These are phyloP conservation scores for Fusarium vanettenii DNA, from an alignment of 2,329 filamentous ascomycete species.

Conservation along the genomic window DNA sequence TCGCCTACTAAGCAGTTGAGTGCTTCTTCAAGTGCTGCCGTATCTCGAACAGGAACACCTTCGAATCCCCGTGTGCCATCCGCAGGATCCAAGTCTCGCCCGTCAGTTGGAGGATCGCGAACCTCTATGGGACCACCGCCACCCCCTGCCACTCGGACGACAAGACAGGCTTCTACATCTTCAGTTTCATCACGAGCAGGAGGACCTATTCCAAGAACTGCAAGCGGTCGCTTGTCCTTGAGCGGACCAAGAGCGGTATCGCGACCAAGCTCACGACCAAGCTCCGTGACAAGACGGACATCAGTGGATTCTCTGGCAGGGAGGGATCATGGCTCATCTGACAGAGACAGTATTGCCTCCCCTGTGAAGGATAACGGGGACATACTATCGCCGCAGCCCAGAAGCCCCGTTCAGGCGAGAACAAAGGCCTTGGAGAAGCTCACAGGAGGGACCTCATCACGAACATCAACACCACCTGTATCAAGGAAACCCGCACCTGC, in stretches of 20 bases:
- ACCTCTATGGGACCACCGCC: slow-evolving; percentile 77
- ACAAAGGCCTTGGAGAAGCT: slow-evolving; percentile 65
- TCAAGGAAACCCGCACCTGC: slow-evolving; percentile 46
- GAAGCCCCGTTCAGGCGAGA: slow-evolving; percentile 62
- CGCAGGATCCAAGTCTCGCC: slow-evolving; percentile 62
- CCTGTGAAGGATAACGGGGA: slow-evolving; percentile 65
- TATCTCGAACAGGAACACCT: slow-evolving; percentile 74
- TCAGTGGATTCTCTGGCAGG: slow-evolving; percentile 61
- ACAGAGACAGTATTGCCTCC: slow-evolving; percentile 52
- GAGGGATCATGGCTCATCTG: slow-evolving; percentile 49
- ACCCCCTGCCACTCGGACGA: slow-evolving; percentile 56
- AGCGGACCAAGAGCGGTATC: slow-evolving; percentile 48
- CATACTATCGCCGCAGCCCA: slow-evolving; percentile 60
- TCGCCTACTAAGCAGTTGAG: slow-evolving; percentile 81
- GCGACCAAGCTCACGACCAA: slow-evolving; percentile 55
- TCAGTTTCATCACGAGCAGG: slow-evolving; percentile 51
- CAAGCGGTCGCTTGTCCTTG: slow-evolving; percentile 55
- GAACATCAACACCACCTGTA: slow-evolving; percentile 47
- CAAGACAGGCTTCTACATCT: slow-evolving; percentile 59
- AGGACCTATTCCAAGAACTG: slow-evolving; percentile 50
- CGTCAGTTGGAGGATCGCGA: slow-evolving; percentile 65
- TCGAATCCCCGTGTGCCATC: slow-evolving; percentile 63
- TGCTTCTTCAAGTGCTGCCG: slow-evolving; percentile 66
- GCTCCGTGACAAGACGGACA: slow-evolving; percentile 53
- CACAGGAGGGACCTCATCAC: slow-evolving; percentile 52